Evolutionary conservation across 306 rosid species (phyloP), one percentile per base, ranked within the genome.

Genomic region (Citrullus mucosospermus): DNA sequence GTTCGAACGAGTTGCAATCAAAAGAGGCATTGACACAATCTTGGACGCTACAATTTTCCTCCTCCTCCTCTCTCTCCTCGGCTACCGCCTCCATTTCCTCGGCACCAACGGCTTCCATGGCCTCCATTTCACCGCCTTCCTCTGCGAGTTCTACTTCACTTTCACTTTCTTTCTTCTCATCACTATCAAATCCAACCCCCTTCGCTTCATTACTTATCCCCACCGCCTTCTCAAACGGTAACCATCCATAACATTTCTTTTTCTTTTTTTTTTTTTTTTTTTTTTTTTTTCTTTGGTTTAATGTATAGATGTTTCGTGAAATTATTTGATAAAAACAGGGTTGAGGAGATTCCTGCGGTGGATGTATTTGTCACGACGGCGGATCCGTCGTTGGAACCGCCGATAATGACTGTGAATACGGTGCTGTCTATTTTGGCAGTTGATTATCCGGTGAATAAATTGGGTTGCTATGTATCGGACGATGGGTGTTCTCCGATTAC

Each of bases 341-440:
- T 44, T 30, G 8, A 58, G 9, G 89, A 89, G 80, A 85, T 93
- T 80, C 98, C 96, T 9, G 9, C 77, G 8, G 85, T 93, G 84
- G 98, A 93, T 41, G 2, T 91, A 77, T 88, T 93, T 78, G 95
- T 93, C 50, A 88, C 96, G 75, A 91, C 96, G 14, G 91, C 94
- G 9, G 94, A 93, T 28, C 80, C 91, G 0, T 81, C 58, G 16
- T 79, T 89, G 34, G 96, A 93, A 80, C 95, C 98, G 5, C 87
- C 95, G 1, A 88, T 89, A 8, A 83, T 91, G 25, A 91, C 87
- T 1, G 79, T 85, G 18, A 93, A 93, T 79, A 91, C 92, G 0
- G 96, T 88, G 34, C 61, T 93, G 39, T 93, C 96, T 34, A 66
- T 93, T 3, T 77, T 93, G 68, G 95, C 95, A 0, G 86, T 93